Evolutionary conservation across 441 rosid genomes (phyloP).

Genomic region (Euphorbia schlechtendalii): DNA sequence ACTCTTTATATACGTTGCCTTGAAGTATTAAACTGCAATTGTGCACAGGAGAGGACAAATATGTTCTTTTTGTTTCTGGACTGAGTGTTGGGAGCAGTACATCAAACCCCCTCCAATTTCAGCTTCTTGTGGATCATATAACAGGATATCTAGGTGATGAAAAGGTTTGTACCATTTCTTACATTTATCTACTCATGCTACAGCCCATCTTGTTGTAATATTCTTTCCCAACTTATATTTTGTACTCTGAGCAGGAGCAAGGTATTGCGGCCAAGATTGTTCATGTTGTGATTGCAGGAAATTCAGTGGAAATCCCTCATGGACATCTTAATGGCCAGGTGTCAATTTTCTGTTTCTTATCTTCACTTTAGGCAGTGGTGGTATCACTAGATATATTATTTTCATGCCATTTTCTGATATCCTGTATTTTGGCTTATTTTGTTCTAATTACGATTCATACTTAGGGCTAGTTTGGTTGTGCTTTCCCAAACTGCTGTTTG

Average conservation of each 20-base stretch:
- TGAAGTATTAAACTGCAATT: slow-evolving; percentile 7
- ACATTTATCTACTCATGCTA: slow-evolving; percentile 10
- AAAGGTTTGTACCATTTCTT: slow-evolving; percentile 39
- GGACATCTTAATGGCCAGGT: slow-evolving; percentile 80
- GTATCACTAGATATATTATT: slow-evolving; percentile 3
- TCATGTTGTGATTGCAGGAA: slow-evolving; percentile 85
- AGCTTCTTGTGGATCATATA: slow-evolving; percentile 94
- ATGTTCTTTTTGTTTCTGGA: slow-evolving; percentile 77
- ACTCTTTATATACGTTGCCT: slow-evolving; percentile 5
- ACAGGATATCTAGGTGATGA: slow-evolving; percentile 90
- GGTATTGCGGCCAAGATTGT: slow-evolving; percentile 73
- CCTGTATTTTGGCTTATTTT: slow-evolving; percentile 7
- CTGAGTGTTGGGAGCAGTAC: slow-evolving; percentile 58
- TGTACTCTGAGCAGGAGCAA: slow-evolving; percentile 53
- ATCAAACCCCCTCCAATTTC: slow-evolving; percentile 79
- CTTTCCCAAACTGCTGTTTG: too few species aligned
- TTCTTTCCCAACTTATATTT: slow-evolving; percentile 17
- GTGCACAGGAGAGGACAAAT: slow-evolving; percentile 73
- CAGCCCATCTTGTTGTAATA: slow-evolving; percentile 3
- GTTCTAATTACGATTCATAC: background rate
- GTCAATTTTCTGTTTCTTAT: background rate
- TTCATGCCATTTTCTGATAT: background rate
- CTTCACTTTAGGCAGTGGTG: slow-evolving; percentile 2
- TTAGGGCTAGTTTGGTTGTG: too few species aligned
- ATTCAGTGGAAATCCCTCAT: slow-evolving; percentile 71